Conservation (phyloP, 2,329 filamentous ascomycete species). For the Pestalotiopsis sp. region DNA sequence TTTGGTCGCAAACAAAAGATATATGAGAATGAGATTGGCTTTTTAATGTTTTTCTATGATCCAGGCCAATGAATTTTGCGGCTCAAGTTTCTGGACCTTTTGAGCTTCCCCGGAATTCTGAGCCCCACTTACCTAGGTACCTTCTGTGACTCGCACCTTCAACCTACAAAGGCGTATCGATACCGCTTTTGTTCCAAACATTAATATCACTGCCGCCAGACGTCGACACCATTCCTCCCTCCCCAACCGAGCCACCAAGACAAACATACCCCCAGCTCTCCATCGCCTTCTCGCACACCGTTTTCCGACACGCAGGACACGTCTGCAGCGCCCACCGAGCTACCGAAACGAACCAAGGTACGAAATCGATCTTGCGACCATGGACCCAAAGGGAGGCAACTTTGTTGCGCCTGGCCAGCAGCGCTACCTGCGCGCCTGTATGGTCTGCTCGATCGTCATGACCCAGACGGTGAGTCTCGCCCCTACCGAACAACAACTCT, state of each 20-base stretch:
- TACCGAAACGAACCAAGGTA: neutral
- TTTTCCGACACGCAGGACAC: neutral
- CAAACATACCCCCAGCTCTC: neutral
- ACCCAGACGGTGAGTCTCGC: conserved; percentile 62
- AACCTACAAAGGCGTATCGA: neutral
- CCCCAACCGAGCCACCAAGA: neutral
- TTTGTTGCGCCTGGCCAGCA: conserved; percentile 76
- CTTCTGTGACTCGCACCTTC: neutral
- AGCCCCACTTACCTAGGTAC: neutral
- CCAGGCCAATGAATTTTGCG: neutral
- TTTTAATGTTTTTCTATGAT: neutral
- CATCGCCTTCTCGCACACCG: neutral
- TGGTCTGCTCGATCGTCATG: conserved; percentile 97
- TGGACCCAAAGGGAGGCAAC: conserved; percentile 39
- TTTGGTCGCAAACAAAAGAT: neutral
- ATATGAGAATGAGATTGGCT: neutral
- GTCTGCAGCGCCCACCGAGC: neutral
- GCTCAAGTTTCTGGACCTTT: neutral
- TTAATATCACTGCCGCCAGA: neutral
- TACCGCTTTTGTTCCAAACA: neutral
- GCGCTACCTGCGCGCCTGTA: conserved; percentile 91
- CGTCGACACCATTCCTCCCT: neutral
- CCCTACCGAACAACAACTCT: conserved; percentile 14
- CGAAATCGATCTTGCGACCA: conserved; percentile 1
- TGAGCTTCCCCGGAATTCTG: conserved; percentile 9